Evolutionary conservation across 2,329 filamentous ascomycete species (phyloP).

Genomic region (Claviceps fusiformis): DNA sequence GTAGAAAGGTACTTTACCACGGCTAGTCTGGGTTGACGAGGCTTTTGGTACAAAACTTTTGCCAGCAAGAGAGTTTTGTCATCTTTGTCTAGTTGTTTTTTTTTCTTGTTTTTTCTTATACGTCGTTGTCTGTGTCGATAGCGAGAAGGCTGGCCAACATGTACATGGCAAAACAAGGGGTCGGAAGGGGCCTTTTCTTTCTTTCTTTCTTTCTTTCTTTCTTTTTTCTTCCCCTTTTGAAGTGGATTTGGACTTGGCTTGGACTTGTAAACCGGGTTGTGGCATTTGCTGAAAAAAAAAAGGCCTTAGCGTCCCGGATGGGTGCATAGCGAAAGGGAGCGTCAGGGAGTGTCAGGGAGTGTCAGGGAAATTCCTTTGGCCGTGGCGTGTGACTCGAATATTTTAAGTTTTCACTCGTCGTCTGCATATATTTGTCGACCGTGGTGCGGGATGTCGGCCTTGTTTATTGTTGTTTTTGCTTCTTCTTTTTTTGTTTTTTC

Average conservation of each 20-base stretch:
- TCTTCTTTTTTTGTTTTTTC: neutral
- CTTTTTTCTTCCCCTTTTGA: neutral
- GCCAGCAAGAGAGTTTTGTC: constrained; percentile 16
- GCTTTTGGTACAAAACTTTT: constrained; percentile 16
- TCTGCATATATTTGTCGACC: constrained; percentile 7
- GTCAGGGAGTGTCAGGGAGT: constrained; percentile 20
- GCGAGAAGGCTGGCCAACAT: constrained; percentile 15
- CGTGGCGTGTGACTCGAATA: constrained; percentile 22
- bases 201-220: neutral
- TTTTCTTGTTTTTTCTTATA: neutral
- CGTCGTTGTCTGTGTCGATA: constrained; percentile 12
- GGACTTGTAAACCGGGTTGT: constrained; percentile 10
- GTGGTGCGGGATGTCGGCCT: neutral
- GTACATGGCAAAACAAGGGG: constrained; percentile 1
- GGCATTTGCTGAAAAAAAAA: constrained; percentile 30
- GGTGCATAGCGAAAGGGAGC: constrained; percentile 30
- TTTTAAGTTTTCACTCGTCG: constrained; percentile 12
- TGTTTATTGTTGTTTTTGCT: neutral
- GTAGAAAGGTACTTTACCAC: constrained; percentile 20
- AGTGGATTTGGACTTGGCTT: constrained; percentile 10
- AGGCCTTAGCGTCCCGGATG: constrained; percentile 24
- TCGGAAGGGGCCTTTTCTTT: neutral
- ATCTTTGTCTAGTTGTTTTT: constrained; percentile 1
- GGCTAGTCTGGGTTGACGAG: constrained; percentile 23
- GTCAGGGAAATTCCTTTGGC: constrained; percentile 25